These are phyloP conservation scores for Lodderomyces beijingensis DNA, from an alignment of 1,139 yeast genomes.

Conservation along the genomic window DNA sequence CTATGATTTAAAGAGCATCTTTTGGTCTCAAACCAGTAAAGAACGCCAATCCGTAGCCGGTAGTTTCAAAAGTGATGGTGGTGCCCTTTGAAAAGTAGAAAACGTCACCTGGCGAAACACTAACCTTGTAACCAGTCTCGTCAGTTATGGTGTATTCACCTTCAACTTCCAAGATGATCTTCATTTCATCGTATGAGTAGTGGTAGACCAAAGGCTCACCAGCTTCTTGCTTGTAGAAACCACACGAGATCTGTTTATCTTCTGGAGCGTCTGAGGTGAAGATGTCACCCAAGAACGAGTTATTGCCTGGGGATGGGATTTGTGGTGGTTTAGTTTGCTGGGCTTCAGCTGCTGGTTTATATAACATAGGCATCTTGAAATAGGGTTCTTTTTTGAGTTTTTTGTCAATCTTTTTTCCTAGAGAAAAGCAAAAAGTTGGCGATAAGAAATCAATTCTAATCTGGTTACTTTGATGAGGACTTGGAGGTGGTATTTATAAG, in stretches of 20 bases:
- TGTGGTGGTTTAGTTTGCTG: conserved; percentile 52
- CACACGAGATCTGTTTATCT: conserved; percentile 57
- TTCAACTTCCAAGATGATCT: conserved; percentile 59
- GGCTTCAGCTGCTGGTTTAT: conserved; percentile 52
- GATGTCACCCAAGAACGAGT: conserved; percentile 63
- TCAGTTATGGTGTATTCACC: conserved; percentile 61
- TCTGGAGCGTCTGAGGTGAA: conserved; percentile 55
- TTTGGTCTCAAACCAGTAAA: conserved; percentile 61
- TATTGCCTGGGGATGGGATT: conserved; percentile 55
- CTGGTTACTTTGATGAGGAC: too few species aligned
- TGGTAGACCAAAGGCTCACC: conserved; percentile 64
- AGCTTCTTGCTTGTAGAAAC: conserved; percentile 63
- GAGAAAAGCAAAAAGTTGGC: too few species aligned
- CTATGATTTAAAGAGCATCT: conserved; percentile 21
- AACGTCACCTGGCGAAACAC: conserved; percentile 62
- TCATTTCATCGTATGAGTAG: conserved; percentile 68
- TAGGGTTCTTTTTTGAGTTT: too few species aligned
- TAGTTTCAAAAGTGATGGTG: conserved; percentile 61
- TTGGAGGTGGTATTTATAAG: too few species aligned
- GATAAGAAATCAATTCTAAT: too few species aligned
- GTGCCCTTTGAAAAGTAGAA: conserved; percentile 63
- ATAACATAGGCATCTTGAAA: conserved; percentile 36
- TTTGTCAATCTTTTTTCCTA: too few species aligned
- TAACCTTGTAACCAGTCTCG: conserved; percentile 56
- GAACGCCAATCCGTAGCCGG: conserved; percentile 63